These are phyloP conservation scores for Eucalyptus decipiens DNA, from an alignment of 345 rosid genomes.

Conservation along the genomic window DNA sequence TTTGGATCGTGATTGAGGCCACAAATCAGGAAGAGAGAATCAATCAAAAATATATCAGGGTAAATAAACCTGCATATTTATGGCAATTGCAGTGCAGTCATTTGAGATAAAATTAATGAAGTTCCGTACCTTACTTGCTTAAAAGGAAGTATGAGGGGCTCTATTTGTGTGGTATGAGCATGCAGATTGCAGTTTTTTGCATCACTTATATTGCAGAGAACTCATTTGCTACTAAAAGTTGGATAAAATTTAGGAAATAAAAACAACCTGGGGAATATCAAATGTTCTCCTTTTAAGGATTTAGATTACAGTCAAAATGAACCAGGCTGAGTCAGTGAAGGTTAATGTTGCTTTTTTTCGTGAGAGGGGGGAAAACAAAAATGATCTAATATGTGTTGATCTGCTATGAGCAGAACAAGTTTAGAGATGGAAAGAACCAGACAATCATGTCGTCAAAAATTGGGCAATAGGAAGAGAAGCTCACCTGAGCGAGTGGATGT, in stretches of 20 bases:
- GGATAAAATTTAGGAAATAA: not conserved
- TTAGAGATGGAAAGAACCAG: not conserved
- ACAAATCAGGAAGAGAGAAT: not conserved
- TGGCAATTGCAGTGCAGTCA: not conserved
- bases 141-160: not conserved
- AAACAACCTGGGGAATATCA: not conserved
- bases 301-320: not conserved
- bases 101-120: not conserved
- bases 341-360: not conserved
- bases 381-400: not conserved
- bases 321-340: not conserved
- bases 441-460: not conserved
- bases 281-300: not conserved
- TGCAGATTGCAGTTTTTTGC: not conserved
- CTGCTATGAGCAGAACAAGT: not conserved
- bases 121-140: not conserved
- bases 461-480: not conserved
- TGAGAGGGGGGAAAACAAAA: not conserved
- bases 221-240: not conserved
- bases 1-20: not conserved
- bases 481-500: constrained; percentile 39
- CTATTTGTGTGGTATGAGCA: not conserved
- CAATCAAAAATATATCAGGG: not conserved
- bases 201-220: not conserved
- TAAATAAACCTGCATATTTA: not conserved